A percentile compares a stretch with the other conserved stretches of the same genome.
Conservation (phyloP, 192 early-diverging fungal genomes). For the Umbelopsis sp. region DNA sequence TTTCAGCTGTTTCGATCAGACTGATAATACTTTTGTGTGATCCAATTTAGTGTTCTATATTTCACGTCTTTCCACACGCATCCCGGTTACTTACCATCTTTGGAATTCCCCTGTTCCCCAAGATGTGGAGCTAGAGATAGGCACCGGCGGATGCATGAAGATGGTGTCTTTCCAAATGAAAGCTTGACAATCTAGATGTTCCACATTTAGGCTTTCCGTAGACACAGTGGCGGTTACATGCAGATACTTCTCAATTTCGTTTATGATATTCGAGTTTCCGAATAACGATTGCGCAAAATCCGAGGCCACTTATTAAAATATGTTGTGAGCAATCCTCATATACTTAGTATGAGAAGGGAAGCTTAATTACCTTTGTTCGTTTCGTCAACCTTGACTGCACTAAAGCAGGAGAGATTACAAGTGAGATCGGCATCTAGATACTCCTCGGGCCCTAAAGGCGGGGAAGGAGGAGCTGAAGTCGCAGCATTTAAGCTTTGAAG, state of each 20-base stretch:
- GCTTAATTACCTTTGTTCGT: background rate
- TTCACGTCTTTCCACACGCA: background rate
- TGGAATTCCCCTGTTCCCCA: constrained; percentile 40
- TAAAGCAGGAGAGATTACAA: background rate
- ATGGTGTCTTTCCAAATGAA: constrained; percentile 39
- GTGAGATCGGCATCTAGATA: background rate
- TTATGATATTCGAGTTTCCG: background rate
- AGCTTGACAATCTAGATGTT: constrained; percentile 30
- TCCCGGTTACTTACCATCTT: constrained; percentile 23
- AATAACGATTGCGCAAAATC: background rate
- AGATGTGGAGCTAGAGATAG: constrained; percentile 23
- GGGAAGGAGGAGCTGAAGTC: constrained; percentile 14
- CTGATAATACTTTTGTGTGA: constrained; percentile 28
- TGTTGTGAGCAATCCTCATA: background rate
- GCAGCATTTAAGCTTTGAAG: constrained; percentile 20
- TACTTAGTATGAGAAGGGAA: background rate
- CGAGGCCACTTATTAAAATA: background rate
- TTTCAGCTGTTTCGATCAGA: constrained; percentile 42
- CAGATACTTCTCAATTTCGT: background rate
- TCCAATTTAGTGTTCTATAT: no score
- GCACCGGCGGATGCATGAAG: constrained; percentile 34
- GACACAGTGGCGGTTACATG: constrained; percentile 1
- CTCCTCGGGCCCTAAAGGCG: constrained; percentile 6
- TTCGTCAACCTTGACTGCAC: background rate
- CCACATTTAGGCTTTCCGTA: background rate